Evolutionary conservation across 2,329 filamentous ascomycete genomes (phyloP), one percentile per base, ranked within the genome.

Genomic region (Aspergillus versicolor): DNA sequence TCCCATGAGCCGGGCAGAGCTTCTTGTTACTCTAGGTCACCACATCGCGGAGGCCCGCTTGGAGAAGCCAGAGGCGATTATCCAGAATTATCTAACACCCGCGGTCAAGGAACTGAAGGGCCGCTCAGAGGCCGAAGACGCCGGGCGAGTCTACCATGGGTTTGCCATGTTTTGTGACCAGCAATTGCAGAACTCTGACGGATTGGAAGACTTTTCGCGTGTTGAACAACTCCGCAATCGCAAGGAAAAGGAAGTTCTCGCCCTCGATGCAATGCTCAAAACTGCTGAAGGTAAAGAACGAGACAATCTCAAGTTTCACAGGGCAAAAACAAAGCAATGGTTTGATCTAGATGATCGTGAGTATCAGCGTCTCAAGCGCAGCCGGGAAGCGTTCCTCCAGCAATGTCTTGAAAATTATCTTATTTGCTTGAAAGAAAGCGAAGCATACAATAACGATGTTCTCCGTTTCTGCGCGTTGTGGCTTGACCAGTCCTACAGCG

Each of bases 161-260:
- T 97, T 97, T 72, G 94, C 95, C 24, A 84, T 87, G 51, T 99
- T 99, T 71, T 99, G 95, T 67, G 93, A 99, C 70, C 87, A 92
- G 67, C 94, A 99, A 71, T 80, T 99, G 9, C 90, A 96, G 66
- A 93, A 93, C 67, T 84, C 88, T 1, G 91, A 96, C 65, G 86
- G 88, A 34, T 77, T 92, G 1, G 91, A 96, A 71, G 94, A 99
- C 66, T 84, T 96, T 58, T 84, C 85, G 30, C 87, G 94, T 45
- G 83, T 97, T 42, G 84, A 90, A 68, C 91, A 86, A 64, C 80
- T 97, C 32, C 88, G 88, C 63, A 83, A 92, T 67, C 88, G 88
- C 59, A 96, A 96, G 72, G 83, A 86, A 62, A 86, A 89, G 57
- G 93, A 99, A 70, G 87, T 96, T 0, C 75, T 82, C 15, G 89